Evolutionary conservation across 768 basidiomycete genomes (phyloP).

Genomic region (Tulasnella sp.): DNA sequence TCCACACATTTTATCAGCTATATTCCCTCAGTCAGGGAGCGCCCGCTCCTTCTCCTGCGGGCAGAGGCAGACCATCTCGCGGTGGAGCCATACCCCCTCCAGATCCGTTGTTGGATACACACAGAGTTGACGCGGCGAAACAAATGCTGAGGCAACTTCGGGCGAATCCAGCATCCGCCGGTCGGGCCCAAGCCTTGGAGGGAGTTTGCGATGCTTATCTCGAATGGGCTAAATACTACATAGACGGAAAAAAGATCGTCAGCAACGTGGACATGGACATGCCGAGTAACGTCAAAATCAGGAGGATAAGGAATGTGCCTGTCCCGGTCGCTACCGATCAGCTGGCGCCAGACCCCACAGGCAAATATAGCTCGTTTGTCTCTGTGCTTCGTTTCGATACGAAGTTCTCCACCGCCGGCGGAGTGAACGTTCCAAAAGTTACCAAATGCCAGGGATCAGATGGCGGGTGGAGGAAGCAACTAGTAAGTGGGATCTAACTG

Average conservation of each 20-base stretch:
- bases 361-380: conserved; percentile 58
- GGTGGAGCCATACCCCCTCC: neutral
- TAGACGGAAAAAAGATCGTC: conserved; percentile 33
- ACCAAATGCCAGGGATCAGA: conserved; percentile 55
- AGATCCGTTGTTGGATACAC: conserved; percentile 34
- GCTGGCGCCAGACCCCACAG: conserved; percentile 56
- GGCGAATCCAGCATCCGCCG: conserved; percentile 30
- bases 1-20: conserved; percentile 85
- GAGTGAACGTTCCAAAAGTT: conserved; percentile 76
- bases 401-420: conserved; percentile 58
- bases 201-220: conserved; percentile 53
- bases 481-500: conserved; percentile 50
- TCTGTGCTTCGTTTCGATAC: conserved; percentile 55
- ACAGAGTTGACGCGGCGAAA: conserved; percentile 54
- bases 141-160: conserved; percentile 48
- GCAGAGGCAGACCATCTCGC: conserved; percentile 17
- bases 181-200: conserved; percentile 45
- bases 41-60: conserved; percentile 19
- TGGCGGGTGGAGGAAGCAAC: conserved; percentile 58
- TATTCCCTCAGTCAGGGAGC: conserved; percentile 45
- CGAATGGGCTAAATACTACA: conserved; percentile 58
- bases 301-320: conserved; percentile 39
- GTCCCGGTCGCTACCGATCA: conserved; percentile 81
- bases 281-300: conserved; percentile 38
- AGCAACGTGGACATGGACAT: conserved; percentile 28